Evolutionary conservation across 106 monocot genomes (phyloP), one percentile per base, ranked within the genome.

Genomic region (Platanthera guangdongensis): DNA sequence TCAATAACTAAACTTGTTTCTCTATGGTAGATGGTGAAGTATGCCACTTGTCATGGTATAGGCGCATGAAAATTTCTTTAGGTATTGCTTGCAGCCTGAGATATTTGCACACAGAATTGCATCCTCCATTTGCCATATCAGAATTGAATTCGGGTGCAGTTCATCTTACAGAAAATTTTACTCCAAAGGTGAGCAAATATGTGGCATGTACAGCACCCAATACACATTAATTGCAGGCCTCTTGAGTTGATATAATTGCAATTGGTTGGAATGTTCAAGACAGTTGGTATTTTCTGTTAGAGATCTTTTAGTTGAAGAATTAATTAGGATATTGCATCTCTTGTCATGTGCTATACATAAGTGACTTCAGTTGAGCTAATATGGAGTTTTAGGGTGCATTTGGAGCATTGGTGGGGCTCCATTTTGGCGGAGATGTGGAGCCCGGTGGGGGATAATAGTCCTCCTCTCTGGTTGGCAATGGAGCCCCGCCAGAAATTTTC

Each of bases 131-230:
- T 67, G 71, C 85, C 51, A 47, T 99, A 76, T 87, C 90, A 65
- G 88, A 92, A 39, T 77, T 99, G 77, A 92, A 86, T 65, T 92
- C 99, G 48, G 84, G 80, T 78, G 28, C 86, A 0, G 85, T 99
- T 8, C 92, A 92, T 81, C 84, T 99, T 57, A 99, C 91, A 46
- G 99, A 99, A 88, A 92, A 94, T 80, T 99, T 92, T 81, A 87
- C 99, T 76, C 92, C 99, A 62, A 99, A 94, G 94, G 99, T 99
- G 79, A 57, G 76, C 30, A 9, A 4, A 67, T 51, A 62, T 73
- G 21, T 79, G 25, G 46, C 57, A 64, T 63, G 60, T 74, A 65
- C 32, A 30, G 16, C 9, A 22, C 64, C 25, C 19, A 63, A 25
- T 16, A 30, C 0, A 25, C 25, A 64, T 64, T 25, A 64, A 28